Conservation (phyloP, 495 filamentous ascomycete species). For the Penicillium argentinense region DNA sequence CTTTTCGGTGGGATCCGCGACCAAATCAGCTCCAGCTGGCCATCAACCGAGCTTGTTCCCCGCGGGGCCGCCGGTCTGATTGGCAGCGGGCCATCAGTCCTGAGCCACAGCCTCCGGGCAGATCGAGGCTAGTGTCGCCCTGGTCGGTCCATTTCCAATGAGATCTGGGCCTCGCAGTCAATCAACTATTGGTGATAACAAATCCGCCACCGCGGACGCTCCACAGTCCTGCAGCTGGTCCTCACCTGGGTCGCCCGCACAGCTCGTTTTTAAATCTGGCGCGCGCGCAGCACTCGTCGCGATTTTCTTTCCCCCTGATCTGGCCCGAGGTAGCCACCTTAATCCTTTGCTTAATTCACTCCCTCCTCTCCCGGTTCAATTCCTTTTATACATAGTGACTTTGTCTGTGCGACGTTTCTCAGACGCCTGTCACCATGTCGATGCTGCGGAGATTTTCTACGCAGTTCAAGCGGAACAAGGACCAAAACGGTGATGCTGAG, state of each 20-base stretch:
- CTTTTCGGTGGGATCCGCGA: constrained; percentile 7
- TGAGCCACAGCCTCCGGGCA: constrained; percentile 11
- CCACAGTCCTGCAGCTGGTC: constrained; percentile 30
- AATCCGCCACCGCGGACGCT: constrained; percentile 27
- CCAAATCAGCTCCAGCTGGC: constrained; percentile 8
- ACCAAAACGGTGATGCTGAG: constrained; percentile 41
- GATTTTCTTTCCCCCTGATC: constrained; percentile 11
- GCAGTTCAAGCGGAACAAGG: constrained; percentile 52
- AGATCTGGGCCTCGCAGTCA: constrained; percentile 18
- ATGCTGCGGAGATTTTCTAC: constrained; percentile 54
- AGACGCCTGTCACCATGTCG: constrained; percentile 35
- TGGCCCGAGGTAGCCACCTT: constrained; percentile 15
- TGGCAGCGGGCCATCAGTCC: constrained; percentile 2
- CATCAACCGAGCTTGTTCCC: constrained; percentile 22
- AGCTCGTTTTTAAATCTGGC: constrained; percentile 30
- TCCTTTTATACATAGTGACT: constrained; percentile 11
- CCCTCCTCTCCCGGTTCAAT: constrained; percentile 9
- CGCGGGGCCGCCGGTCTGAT: constrained; percentile 20
- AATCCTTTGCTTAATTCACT: constrained; percentile 7
- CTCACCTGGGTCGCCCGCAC: constrained; percentile 19
- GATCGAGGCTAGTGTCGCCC: constrained; percentile 21
- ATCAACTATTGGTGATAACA: constrained; percentile 36
- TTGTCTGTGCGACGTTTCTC: constrained; percentile 8
- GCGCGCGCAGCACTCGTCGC: constrained; percentile 5
- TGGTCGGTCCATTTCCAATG: constrained; percentile 13